phyloP scores from a whole-genome alignment of 495 filamentous ascomycete genomes.

The Rusavskia elegans region DNA sequence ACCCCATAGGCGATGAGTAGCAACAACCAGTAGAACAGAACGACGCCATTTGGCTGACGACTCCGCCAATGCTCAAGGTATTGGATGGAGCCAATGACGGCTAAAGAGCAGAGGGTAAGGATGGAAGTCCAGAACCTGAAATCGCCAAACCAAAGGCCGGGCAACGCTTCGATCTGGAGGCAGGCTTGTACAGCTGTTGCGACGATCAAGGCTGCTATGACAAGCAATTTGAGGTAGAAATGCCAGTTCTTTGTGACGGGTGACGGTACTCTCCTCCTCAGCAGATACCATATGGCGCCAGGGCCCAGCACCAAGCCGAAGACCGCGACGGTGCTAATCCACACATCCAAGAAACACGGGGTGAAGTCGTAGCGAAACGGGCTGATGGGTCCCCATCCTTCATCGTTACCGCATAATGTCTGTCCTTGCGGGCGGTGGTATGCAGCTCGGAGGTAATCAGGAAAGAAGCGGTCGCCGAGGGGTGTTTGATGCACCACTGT shows the following conservation, averaged over 20 bases:
- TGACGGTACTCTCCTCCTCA: conserved; percentile 45
- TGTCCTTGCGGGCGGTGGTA: conserved; percentile 22
- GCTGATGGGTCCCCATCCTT: conserved; percentile 93
- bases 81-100: conserved; percentile 71
- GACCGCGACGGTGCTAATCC: conserved; percentile 57
- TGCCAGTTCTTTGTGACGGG: conserved; percentile 78
- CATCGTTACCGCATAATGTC: conserved; percentile 67
- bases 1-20: conserved; percentile 66
- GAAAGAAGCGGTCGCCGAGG: conserved; percentile 2
- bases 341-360: conserved; percentile 86
- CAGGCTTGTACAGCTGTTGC: conserved; percentile 55
- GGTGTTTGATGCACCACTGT: conserved; percentile 1
- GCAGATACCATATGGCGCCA: conserved; percentile 57
- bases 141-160: conserved; percentile 57
- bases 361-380: conserved; percentile 78
- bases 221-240: conserved; percentile 81
- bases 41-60: conserved; percentile 80
- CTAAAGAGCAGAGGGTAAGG: conserved; percentile 58
- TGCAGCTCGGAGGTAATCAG: conserved; percentile 11
- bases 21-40: conserved; percentile 92
- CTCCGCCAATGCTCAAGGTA: conserved; percentile 83
- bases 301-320: conserved; percentile 65
- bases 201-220: conserved; percentile 53
- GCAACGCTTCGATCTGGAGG: conserved; percentile 59
- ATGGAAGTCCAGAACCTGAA: conserved; percentile 86